Evolutionary conservation across 2,329 filamentous ascomycete species (phyloP), one percentile per base, ranked within the genome.

Genomic region (Pseudocercospora musae): DNA sequence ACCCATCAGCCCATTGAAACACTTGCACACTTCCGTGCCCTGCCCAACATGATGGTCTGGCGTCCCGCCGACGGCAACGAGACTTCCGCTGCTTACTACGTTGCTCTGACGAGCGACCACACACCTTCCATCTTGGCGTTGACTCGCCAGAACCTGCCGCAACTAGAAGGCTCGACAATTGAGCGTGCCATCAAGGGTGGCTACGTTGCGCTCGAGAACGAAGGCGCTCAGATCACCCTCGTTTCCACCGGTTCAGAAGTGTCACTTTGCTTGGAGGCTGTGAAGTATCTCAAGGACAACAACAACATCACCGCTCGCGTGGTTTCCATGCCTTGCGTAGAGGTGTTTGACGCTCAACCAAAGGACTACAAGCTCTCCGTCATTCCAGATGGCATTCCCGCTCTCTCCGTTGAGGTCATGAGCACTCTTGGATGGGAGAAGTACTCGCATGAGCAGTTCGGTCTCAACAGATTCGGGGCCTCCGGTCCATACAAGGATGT

Each of bases 31-130:
- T 98, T 98, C 92, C 94, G 95, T 78, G 95, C 95, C 69, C 87
- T 98, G 72, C 95, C 95, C 76, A 99, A 99, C 89, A 91, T 90
- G 85, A 96, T 98, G 91, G 94, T 98, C 74, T 98, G 95, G 95
- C 93, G 95, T 77, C 95, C 95, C 71, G 94, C 95, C 73, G 95
- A 98, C 76, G 94, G 94, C 75, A 98, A 98, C 84, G 95, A 99
- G 90, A 95, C 90, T 73, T 96, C 91, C 76, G 94, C 92, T 74
- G 94, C 95, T 71, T 99, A 98, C 87, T 98, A 98, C 83, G 85
- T 96, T 74, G 91, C 93, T 55, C 83, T 99, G 71, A 96, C 91
- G 70, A 89, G 91, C 74, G 91, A 92, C 82, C 84, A 89, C 79
- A 97, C 94, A 40, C 95, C 95, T 69, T 92, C 88, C 79, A 95